Evolutionary conservation across 257 asterid genomes (phyloP), one percentile per base, ranked within the genome.

Genomic region (Linderniella brevidens): DNA sequence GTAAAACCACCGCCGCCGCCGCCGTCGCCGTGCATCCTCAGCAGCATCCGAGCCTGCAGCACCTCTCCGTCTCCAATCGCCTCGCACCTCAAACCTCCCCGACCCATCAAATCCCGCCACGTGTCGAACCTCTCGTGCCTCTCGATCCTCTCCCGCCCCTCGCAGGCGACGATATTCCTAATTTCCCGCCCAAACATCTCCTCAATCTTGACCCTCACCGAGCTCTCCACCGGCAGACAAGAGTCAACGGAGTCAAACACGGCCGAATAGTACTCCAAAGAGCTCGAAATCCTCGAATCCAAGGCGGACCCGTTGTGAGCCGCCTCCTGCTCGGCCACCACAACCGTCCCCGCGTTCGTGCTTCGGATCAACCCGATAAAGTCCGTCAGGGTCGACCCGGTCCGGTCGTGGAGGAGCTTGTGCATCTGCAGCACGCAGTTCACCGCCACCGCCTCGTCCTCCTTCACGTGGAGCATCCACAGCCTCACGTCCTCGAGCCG

Each of bases 401-500:
- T 64, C n/a, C 56, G 29, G 12, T 90, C 96, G 49, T 85, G 74
- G 8, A 85, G 73, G 69, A 85, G 53, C 69, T 70, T 81, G 62
- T 90, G 99, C 64, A 90, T 49, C 71, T 85, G 96, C 38, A 78
- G 68, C 8, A 72, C 44, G 48, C 99, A 85, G 49, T 85, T 90
- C 44, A 86, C 83, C 0, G 82, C 99, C 19, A 90, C 94, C 0
- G 70, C 59, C 40, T 85, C 99, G 12, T 42, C 63, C 65, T 85
- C 99, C 73, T 90, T 90, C 0, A 90, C 94, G 38, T 90, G 99
- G 55, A 90, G 94, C 99, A 90, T 90, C 99, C 99, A 90, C 11
- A 85, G 68, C 69, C 99, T 68, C 56, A 90, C 94, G 46, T 90
- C 99, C 54, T 90, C 99, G 48, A 90, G 54, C 55, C 93, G 63